A percentile compares a stretch with the other conserved stretches of the same genome.
phyloP scores from a whole-genome alignment of 2,329 filamentous ascomycete species.

The Pestalotiopsis sp. region DNA sequence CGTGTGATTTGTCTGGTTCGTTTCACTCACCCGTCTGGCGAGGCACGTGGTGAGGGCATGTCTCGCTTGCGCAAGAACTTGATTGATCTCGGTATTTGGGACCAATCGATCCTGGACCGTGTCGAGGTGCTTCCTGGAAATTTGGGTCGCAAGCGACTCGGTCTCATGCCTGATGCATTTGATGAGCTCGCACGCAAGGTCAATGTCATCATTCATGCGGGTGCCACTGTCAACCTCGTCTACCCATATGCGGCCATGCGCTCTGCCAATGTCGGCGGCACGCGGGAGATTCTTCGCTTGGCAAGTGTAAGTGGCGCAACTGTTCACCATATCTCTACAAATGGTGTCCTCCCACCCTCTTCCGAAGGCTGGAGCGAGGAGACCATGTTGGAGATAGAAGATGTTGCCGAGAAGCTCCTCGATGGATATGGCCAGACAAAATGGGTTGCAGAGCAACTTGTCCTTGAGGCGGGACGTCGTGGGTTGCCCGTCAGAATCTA shows the following conservation, averaged over 20 bases:
- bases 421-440: slow-evolving; percentile 81
- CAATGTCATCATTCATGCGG: slow-evolving; percentile 75
- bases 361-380: slow-evolving; percentile 71
- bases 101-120: slow-evolving; percentile 74
- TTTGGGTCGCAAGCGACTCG: slow-evolving; percentile 66
- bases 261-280: slow-evolving; percentile 77
- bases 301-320: slow-evolving; percentile 68
- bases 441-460: slow-evolving; percentile 77
- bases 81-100: slow-evolving; percentile 77
- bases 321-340: slow-evolving; percentile 77
- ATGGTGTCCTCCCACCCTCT: slow-evolving; percentile 74
- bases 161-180: slow-evolving; percentile 65
- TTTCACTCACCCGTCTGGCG: slow-evolving; percentile 65
- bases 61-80: slow-evolving; percentile 74
- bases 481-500: slow-evolving; percentile 72
- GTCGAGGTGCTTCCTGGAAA: slow-evolving; percentile 76
- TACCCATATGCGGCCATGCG: slow-evolving; percentile 79
- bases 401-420: slow-evolving; percentile 66
- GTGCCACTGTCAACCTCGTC: slow-evolving; percentile 76
- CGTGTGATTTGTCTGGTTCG: slow-evolving; percentile 73
- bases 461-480: slow-evolving; percentile 66
- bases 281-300: slow-evolving; percentile 70
- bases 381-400: slow-evolving; percentile 63
- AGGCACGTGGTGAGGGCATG: slow-evolving; percentile 66
- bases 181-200: slow-evolving; percentile 63